Percentiles rank a stretch among this genome's conserved stretches.
Conservation (phyloP, 2,329 filamentous ascomycete genomes). For the Hypoxylon sp. region DNA sequence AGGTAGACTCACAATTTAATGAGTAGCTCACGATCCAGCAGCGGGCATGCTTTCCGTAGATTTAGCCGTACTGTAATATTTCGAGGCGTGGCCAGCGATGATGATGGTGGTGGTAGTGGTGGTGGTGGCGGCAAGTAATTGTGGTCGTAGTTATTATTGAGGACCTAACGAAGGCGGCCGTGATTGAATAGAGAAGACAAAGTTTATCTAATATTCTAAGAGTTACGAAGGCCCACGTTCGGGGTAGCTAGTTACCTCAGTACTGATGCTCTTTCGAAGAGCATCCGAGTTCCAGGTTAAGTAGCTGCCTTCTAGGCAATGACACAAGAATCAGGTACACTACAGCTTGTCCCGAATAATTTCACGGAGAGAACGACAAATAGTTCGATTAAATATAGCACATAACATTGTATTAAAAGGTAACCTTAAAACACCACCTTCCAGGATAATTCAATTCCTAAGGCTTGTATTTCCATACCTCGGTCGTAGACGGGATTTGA, state of each 20-base stretch:
- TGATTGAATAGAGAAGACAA: too few relatives aligned
- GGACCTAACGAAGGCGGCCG: too few relatives aligned
- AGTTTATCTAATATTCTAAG: not conserved
- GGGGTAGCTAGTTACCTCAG: not conserved
- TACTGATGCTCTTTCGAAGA: not conserved
- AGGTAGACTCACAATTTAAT: not conserved
- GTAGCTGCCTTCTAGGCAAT: not conserved
- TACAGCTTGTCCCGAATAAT: too few relatives aligned
- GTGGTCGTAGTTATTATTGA: not conserved
- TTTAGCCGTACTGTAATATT: not conserved
- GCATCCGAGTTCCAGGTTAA: not conserved
- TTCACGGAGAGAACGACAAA: too few relatives aligned
- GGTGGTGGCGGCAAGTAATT: not conserved
- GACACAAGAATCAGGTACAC: not conserved
- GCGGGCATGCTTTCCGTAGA: not conserved
- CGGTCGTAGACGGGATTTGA: too few relatives aligned
- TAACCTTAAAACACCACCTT: too few relatives aligned
- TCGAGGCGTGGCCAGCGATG: not conserved
- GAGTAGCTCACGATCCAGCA: not conserved
- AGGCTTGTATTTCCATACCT: too few relatives aligned
- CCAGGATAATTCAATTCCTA: too few relatives aligned
- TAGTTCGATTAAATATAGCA: too few relatives aligned
- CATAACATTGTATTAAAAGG: too few relatives aligned
- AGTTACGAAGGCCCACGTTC: too few relatives aligned
- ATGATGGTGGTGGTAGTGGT: not conserved